These are phyloP conservation scores for Blumeria hordei DNA, from an alignment of 2,329 filamentous ascomycete species.

Conservation along the genomic window DNA sequence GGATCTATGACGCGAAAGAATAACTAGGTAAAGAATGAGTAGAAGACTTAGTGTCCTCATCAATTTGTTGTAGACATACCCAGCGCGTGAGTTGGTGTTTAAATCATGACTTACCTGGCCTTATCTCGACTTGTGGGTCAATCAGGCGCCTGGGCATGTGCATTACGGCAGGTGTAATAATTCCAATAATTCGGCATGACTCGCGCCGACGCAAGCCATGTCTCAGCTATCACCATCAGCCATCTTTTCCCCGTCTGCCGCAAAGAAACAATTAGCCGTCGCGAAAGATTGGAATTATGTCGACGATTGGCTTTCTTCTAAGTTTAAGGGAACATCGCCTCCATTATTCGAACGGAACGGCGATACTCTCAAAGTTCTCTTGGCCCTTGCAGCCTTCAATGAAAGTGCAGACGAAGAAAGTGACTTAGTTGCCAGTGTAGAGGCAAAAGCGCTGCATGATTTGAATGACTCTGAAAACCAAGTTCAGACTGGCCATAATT, in stretches of 20 bases:
- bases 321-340: conserved; percentile 36
- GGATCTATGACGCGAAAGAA: too few relatives aligned
- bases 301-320: conserved; percentile 56
- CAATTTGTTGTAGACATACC: too few relatives aligned
- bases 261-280: conserved; percentile 53
- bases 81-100: too few relatives aligned
- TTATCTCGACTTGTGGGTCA: too few relatives aligned
- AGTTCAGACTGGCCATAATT: conserved; percentile 6
- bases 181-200: not conserved
- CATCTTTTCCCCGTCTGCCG: conserved; percentile 43
- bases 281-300: conserved; percentile 83
- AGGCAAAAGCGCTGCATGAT: conserved; percentile 32
- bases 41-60: too few relatives aligned
- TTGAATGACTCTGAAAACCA: conserved; percentile 17
- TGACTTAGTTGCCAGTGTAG: conserved; percentile 29
- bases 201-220: conserved; percentile 8
- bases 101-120: too few relatives aligned
- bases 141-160: too few relatives aligned
- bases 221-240: conserved; percentile 20
- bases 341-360: conserved; percentile 70
- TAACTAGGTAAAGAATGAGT: too few relatives aligned
- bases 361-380: conserved; percentile 52
- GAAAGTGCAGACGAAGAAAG: conserved; percentile 54
- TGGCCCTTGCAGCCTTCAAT: conserved; percentile 51
- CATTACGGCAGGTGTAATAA: too few relatives aligned